Evolutionary conservation across 2,329 filamentous ascomycete species (phyloP).

Genomic region (Parastagonospora avenae): DNA sequence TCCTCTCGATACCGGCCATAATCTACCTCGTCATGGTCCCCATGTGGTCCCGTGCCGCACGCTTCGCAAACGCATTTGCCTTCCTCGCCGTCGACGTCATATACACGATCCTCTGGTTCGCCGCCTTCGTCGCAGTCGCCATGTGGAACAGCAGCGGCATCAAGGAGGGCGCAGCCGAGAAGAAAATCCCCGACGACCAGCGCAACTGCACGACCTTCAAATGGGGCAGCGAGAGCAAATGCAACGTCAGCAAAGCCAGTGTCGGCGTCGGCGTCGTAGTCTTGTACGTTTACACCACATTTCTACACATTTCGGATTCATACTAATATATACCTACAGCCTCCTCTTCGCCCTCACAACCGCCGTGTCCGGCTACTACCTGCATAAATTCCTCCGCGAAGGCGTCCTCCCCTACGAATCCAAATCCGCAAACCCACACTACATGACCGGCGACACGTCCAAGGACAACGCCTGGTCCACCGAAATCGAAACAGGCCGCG

Average conservation of each 20-base stretch:
- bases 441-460: constrained; percentile 37
- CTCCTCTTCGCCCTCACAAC: constrained; percentile 60
- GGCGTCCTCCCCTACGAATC: constrained; percentile 57
- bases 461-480: constrained; percentile 53
- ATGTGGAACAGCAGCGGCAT: constrained; percentile 63
- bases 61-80: constrained; percentile 65
- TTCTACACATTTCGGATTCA: neutral
- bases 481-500: constrained; percentile 48
- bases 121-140: constrained; percentile 62
- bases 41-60: constrained; percentile 63
- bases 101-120: constrained; percentile 62
- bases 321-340: constrained; percentile 37
- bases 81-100: constrained; percentile 62
- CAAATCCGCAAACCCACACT: constrained; percentile 52
- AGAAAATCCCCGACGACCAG: constrained; percentile 47
- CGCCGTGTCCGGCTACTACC: constrained; percentile 60
- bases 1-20: constrained; percentile 62
- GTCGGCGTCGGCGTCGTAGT: constrained; percentile 63
- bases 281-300: constrained; percentile 51
- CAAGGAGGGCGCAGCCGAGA: constrained; percentile 52
- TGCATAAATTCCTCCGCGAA: constrained; percentile 62
- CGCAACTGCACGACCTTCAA: constrained; percentile 60
- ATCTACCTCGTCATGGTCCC: constrained; percentile 66
- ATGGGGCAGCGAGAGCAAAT: constrained; percentile 61
- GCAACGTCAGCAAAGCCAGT: constrained; percentile 61